Conservation (phyloP, 2,329 filamentous ascomycete species). For the Phoma sp. region DNA sequence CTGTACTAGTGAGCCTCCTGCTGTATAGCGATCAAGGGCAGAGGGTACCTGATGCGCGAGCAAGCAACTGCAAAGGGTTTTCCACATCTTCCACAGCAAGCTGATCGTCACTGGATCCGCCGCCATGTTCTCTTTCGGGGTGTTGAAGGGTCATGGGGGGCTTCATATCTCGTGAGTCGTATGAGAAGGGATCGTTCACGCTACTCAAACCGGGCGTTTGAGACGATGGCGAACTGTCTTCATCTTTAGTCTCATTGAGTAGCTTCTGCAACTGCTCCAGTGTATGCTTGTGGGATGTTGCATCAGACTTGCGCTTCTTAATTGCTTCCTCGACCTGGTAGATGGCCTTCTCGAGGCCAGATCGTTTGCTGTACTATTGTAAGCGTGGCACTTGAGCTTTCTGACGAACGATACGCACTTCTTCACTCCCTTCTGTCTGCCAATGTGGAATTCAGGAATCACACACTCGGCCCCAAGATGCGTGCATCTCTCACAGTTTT, state of each 20-base stretch:
- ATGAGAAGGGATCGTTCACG: constrained; percentile 12
- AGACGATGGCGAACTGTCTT: constrained; percentile 8
- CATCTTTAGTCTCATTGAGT: constrained; percentile 55
- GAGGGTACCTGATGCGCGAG: constrained; percentile 63
- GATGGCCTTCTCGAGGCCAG: constrained; percentile 75
- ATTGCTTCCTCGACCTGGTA: constrained; percentile 74
- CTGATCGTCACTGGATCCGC: constrained; percentile 45
- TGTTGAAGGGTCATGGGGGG: constrained; percentile 19
- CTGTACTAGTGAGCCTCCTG: constrained; percentile 31
- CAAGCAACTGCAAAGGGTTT: constrained; percentile 75
- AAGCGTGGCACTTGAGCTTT: not conserved
- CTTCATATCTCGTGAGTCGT: constrained; percentile 11
- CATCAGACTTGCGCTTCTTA: constrained; percentile 41
- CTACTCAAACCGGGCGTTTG: not conserved
- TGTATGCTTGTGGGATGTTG: constrained; percentile 28
- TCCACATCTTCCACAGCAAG: constrained; percentile 72
- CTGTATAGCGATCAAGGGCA: not conserved
- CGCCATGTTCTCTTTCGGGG: constrained; percentile 33
- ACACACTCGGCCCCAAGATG: constrained; percentile 67
- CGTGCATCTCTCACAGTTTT: constrained; percentile 66
- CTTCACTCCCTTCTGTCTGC: constrained; percentile 76
- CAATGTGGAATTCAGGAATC: constrained; percentile 71
- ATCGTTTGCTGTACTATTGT: constrained; percentile 65
- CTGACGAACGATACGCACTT: constrained; percentile 59
- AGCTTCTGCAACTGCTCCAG: constrained; percentile 55